Evolutionary conservation across 1,139 yeast species (phyloP).

Genomic region (Magnusiomyces paraingens): DNA sequence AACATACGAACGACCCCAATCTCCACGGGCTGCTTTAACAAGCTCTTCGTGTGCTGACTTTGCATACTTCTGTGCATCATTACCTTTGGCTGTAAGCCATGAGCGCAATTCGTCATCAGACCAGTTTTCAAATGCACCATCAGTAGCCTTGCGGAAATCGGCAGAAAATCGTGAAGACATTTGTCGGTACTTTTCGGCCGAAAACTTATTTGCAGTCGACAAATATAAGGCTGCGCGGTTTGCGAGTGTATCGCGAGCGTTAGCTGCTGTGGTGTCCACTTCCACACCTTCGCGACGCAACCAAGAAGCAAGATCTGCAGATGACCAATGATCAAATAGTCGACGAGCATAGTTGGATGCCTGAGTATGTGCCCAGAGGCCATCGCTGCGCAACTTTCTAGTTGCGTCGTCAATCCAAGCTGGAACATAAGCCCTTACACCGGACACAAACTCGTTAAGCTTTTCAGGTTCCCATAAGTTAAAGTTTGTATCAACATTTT

Average conservation of each 20-base stretch:
- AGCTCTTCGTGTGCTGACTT: not conserved
- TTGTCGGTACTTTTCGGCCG: not conserved
- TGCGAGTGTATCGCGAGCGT: not conserved
- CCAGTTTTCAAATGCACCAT: conserved; percentile 4
- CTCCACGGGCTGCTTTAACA: conserved; percentile 1
- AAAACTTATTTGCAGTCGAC: not conserved
- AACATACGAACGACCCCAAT: not conserved
- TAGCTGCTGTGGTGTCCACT: not conserved
- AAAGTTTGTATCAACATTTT: not conserved
- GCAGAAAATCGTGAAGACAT: not conserved
- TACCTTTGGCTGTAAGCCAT: not conserved
- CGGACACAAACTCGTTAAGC: not conserved
- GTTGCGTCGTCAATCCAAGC: not conserved
- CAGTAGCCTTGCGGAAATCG: not conserved
- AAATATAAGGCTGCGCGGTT: not conserved
- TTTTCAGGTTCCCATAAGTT: not conserved
- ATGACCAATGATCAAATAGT: conserved; percentile 3
- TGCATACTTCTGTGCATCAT: not conserved
- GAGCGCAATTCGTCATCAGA: conserved; percentile 2
- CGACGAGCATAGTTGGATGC: not conserved
- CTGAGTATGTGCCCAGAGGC: not conserved
- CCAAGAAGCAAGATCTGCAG: conserved; percentile 1
- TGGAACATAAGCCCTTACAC: not conserved
- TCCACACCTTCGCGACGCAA: conserved; percentile 2
- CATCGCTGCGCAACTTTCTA: not conserved